Base-by-base conservation (phyloP, 2,329 filamentous ascomycete genomes). In the Amesomyces nigricolor region DNA sequence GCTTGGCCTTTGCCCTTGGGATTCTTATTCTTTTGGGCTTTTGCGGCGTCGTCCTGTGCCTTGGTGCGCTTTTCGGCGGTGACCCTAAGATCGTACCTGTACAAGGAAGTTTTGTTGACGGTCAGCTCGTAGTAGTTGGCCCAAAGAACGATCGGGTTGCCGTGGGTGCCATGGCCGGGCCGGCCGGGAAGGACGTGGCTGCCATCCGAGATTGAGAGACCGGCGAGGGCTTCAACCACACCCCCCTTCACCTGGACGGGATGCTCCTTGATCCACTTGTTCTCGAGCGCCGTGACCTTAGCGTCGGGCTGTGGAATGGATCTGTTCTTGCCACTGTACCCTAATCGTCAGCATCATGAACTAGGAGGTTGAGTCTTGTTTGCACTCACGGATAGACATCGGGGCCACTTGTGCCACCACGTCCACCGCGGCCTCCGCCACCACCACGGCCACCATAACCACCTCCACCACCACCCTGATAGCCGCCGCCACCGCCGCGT, bases 101-200 rank as follows among this genome's bases (percentile, higher is more conserved):
- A 75, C 4, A 80, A 56, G 0, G 61, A 14, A 2, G 17, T 62
- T 0, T 67, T 62, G 40, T 71, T 70, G 7, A 77, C 59, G 6
- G 70, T 63, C 47, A 83, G 55, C 1, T 67, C 67, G 61, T 80
- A 82, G 61, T 78, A 82, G 64, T 83, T 83, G 4, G 78, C 70
- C 77, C 78, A 82, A 0, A 83, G 68, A 1, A 68, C 62, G 2
- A 79, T 73, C 0, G 64, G 44, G 1, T 46, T 65, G 4, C 80
- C 80, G 5, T 60, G 61, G 3, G 64, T 71, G 17, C 79, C 78
- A 58, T 75, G 82, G 1, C 72, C 73, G 17, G 80, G 80, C 2
- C 80, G 73, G 7, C 64, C 54, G 2, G 79, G 77, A 46, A 82
- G 71, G 16, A 72, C 56, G 17, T 35, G 22, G 22, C 22, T 35